These are phyloP conservation scores for Breynia disticha DNA, from an alignment of 441 rosid genomes.

Conservation along the genomic window DNA sequence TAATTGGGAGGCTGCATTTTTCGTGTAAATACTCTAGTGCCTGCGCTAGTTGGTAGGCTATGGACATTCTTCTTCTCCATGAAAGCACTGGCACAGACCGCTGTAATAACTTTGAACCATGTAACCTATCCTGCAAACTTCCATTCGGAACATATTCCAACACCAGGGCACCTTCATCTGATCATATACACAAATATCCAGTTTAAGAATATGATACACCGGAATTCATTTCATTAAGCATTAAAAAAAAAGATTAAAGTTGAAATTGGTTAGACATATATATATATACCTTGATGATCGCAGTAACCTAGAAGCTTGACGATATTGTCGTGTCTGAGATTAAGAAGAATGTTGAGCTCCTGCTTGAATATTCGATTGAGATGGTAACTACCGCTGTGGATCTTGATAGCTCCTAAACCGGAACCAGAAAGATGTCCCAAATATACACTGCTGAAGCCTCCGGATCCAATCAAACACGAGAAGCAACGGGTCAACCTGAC, in stretches of 20 bases:
- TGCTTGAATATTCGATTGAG: constrained; percentile 49
- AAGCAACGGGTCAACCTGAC: constrained; percentile 38
- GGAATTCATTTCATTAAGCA: not conserved
- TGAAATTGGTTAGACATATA: not conserved
- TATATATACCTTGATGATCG: constrained; percentile 40
- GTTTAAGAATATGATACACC: too few species aligned
- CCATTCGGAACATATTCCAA: constrained; percentile 63
- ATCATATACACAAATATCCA: too few species aligned
- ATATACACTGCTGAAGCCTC: constrained; percentile 73
- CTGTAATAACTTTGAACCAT: constrained; percentile 7
- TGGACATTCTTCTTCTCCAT: constrained; percentile 48
- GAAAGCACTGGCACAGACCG: constrained; percentile 21
- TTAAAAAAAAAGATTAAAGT: not conserved
- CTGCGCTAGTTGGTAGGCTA: constrained; percentile 57
- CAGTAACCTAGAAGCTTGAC: constrained; percentile 70
- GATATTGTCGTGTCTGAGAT: constrained; percentile 52
- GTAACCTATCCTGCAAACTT: constrained; percentile 57
- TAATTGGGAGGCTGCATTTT: constrained; percentile 53
- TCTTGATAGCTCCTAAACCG: constrained; percentile 50
- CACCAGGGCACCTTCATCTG: constrained; percentile 63
- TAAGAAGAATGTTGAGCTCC: constrained; percentile 62
- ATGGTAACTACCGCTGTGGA: constrained; percentile 44
- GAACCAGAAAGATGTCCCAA: constrained; percentile 40
- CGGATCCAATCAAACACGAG: constrained; percentile 51
- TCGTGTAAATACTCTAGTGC: constrained; percentile 74